phyloP scores from a whole-genome alignment of 2,329 filamentous ascomycete genomes.

The Dothideomycetes sp. region DNA sequence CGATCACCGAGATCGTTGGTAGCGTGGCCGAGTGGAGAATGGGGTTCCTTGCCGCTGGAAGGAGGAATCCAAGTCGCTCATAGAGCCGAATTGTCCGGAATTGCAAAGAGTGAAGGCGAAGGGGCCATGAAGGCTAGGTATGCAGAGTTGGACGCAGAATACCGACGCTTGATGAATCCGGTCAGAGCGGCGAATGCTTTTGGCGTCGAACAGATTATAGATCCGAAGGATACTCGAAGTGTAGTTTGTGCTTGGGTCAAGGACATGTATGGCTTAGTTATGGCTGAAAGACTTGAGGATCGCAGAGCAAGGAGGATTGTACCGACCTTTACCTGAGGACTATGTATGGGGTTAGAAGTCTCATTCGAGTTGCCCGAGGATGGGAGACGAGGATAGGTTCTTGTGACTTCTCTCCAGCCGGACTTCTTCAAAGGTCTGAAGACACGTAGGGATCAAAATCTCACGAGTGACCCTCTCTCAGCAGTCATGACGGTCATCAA shows the following conservation, averaged over 20 bases:
- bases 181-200: conserved; percentile 56
- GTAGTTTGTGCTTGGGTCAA: conserved; percentile 47
- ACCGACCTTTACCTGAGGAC: not conserved
- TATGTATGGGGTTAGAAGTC: no score
- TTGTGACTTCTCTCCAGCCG: no score
- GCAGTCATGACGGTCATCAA: no score
- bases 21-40: conserved; percentile 55
- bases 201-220: conserved; percentile 56
- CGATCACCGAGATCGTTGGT: conserved; percentile 52
- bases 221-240: conserved; percentile 50
- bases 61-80: conserved; percentile 58
- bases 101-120: conserved; percentile 42
- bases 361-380: no score
- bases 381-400: no score
- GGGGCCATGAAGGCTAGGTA: conserved; percentile 43
- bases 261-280: conserved; percentile 47
- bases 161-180: conserved; percentile 54
- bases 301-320: conserved; percentile 2
- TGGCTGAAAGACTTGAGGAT: conserved; percentile 25
- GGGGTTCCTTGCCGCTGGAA: conserved; percentile 53
- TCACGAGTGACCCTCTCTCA: no score
- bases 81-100: conserved; percentile 48
- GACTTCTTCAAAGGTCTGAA: no score
- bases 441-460: no score
- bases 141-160: conserved; percentile 50